These are phyloP conservation scores for Fragaria ananassa DNA, from an alignment of 306 rosid genomes.

Conservation along the genomic window DNA sequence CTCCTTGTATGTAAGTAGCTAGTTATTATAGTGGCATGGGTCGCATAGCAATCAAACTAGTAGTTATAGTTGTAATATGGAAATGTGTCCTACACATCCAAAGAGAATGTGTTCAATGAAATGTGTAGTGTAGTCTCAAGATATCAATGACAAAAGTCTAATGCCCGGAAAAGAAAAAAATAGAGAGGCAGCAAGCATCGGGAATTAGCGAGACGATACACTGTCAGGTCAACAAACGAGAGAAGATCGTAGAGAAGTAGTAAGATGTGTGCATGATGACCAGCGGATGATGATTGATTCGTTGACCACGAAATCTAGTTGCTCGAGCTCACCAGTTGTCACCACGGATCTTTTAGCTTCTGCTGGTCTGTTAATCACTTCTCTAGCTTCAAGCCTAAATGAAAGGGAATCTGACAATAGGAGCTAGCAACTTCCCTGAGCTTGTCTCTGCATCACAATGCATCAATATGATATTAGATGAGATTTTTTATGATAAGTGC, in stretches of 20 bases:
- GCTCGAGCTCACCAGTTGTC: constrained; percentile 63
- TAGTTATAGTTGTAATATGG: too few relatives aligned
- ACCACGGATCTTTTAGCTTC: constrained; percentile 54
- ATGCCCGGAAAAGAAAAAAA: too few relatives aligned
- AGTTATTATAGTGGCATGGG: too few relatives aligned
- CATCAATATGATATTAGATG: constrained; percentile 19
- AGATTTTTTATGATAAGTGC: neutral
- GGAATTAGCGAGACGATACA: constrained; percentile 23
- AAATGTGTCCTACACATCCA: too few relatives aligned
- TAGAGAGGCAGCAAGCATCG: constrained; percentile 10
- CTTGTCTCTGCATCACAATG: constrained; percentile 35
- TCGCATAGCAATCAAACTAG: too few relatives aligned
- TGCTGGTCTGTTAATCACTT: constrained; percentile 28
- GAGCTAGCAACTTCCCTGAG: constrained; percentile 43
- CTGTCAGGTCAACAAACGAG: constrained; percentile 55
- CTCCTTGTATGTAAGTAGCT: too few relatives aligned
- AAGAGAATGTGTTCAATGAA: too few relatives aligned
- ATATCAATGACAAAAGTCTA: too few relatives aligned
- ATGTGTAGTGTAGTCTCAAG: too few relatives aligned
- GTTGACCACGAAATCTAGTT: constrained; percentile 67
- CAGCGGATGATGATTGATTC: constrained; percentile 86
- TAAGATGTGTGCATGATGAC: constrained; percentile 82
- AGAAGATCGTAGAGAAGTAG: constrained; percentile 70
- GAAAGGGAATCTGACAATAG: constrained; percentile 47
- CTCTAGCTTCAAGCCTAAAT: constrained; percentile 32